A percentile compares a stretch with the other conserved stretches of the same genome.
These are phyloP conservation scores for Ceratocystis albifundus DNA, from an alignment of 2,329 filamentous ascomycete genomes.

Conservation along the genomic window DNA sequence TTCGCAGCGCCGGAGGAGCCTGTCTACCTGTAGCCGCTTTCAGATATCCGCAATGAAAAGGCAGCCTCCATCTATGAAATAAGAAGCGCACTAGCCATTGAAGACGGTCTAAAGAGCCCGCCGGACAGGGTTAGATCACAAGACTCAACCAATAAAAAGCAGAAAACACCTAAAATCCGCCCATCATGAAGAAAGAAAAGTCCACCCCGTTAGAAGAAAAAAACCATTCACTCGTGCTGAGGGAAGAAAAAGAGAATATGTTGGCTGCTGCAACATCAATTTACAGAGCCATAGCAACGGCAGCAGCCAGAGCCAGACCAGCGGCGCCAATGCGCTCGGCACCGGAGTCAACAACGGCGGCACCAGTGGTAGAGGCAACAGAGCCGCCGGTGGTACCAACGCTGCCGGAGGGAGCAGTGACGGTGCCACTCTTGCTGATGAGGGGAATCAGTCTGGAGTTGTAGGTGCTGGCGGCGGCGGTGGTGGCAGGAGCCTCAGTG, in stretches of 20 bases:
- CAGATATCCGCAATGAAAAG: neutral
- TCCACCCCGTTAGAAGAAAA: constrained; percentile 6
- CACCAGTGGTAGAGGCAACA: constrained; percentile 25
- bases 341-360: constrained; percentile 23
- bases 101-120: neutral
- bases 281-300: constrained; percentile 30
- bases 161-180: neutral
- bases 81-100: neutral
- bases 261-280: neutral
- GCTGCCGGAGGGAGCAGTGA: neutral
- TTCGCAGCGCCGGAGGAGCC: neutral
- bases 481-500: neutral
- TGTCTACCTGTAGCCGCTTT: neutral
- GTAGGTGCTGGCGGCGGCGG: constrained; percentile 1
- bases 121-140: neutral
- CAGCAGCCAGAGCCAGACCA: constrained; percentile 27
- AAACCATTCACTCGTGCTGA: neutral
- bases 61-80: neutral
- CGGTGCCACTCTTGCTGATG: neutral
- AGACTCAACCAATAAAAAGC: neutral
- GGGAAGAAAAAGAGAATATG: neutral
- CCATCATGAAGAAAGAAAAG: constrained; percentile 9
- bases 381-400: constrained; percentile 17
- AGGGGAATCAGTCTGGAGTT: neutral
- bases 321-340: constrained; percentile 28